Evolutionary conservation across 768 basidiomycete species (phyloP).

Genomic region (Trametes meyenii): DNA sequence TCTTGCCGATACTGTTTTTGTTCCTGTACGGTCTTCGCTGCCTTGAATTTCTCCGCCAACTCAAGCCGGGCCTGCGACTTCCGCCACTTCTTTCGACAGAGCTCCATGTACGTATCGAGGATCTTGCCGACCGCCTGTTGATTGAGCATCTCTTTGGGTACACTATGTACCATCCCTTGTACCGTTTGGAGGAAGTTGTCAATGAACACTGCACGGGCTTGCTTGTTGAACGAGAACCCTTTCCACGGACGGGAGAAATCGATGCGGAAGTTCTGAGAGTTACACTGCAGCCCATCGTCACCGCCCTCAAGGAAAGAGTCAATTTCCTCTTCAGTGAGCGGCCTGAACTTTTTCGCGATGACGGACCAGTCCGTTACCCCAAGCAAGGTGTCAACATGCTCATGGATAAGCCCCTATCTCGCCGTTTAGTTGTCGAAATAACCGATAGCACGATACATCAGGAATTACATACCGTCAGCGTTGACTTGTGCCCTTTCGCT

Average conservation of each 20-base stretch:
- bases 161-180: neutral
- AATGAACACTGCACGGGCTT: neutral
- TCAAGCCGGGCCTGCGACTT: too few species aligned
- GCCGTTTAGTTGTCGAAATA: too few species aligned
- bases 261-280: neutral
- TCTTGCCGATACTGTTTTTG: too few species aligned
- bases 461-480: too few species aligned
- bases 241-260: constrained; percentile 3
- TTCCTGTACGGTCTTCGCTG: too few species aligned
- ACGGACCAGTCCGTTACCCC: neutral
- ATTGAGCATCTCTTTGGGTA: neutral
- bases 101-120: constrained; percentile 1
- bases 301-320: neutral
- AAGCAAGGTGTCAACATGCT: neutral
- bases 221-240: neutral
- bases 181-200: neutral
- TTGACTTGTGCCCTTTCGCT: too few species aligned
- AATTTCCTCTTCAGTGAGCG: neutral
- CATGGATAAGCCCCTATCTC: neutral
- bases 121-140: neutral
- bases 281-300: neutral
- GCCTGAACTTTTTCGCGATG: neutral
- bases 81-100: neutral
- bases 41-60: too few species aligned
- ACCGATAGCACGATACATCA: too few species aligned